These are phyloP conservation scores for Amorphotheca resinae DNA, from an alignment of 495 filamentous ascomycete species.

Conservation along the genomic window DNA sequence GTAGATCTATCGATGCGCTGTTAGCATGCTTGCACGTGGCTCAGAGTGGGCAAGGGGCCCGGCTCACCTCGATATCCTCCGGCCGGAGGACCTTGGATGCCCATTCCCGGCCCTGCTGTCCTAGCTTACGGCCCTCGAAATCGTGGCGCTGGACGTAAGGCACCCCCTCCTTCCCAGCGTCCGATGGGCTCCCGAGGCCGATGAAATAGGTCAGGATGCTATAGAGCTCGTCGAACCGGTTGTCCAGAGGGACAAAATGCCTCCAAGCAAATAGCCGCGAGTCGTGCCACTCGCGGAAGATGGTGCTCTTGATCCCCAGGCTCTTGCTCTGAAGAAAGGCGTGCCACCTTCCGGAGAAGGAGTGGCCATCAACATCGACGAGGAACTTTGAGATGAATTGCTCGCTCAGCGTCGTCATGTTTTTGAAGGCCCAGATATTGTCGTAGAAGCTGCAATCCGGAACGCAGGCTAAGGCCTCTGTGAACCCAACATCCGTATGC, in stretches of 20 bases:
- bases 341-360: conserved; percentile 56
- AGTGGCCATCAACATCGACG: conserved; percentile 64
- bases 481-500: conserved; percentile 35
- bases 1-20: conserved; percentile 50
- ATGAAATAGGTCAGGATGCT: conserved; percentile 70
- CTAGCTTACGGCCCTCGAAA: conserved; percentile 41
- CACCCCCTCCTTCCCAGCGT: conserved; percentile 33
- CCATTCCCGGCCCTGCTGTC: conserved; percentile 52
- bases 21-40: too few relatives aligned
- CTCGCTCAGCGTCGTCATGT: conserved; percentile 31
- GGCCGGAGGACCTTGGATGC: conserved; percentile 48
- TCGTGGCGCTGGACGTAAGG: conserved; percentile 23
- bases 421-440: conserved; percentile 28
- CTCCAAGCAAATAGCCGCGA: conserved; percentile 56
- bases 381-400: conserved; percentile 52
- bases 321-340: conserved; percentile 53
- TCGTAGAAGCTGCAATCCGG: conserved; percentile 38
- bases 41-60: too few relatives aligned
- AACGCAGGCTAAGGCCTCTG: conserved; percentile 24
- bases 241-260: conserved; percentile 74
- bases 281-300: conserved; percentile 72
- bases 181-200: conserved; percentile 31
- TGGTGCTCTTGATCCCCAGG: conserved; percentile 58
- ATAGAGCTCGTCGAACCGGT: conserved; percentile 60
- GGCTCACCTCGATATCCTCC: conserved; percentile 51